These are phyloP conservation scores for Breynia disticha DNA, from an alignment of 441 rosid species.

Conservation along the genomic window DNA sequence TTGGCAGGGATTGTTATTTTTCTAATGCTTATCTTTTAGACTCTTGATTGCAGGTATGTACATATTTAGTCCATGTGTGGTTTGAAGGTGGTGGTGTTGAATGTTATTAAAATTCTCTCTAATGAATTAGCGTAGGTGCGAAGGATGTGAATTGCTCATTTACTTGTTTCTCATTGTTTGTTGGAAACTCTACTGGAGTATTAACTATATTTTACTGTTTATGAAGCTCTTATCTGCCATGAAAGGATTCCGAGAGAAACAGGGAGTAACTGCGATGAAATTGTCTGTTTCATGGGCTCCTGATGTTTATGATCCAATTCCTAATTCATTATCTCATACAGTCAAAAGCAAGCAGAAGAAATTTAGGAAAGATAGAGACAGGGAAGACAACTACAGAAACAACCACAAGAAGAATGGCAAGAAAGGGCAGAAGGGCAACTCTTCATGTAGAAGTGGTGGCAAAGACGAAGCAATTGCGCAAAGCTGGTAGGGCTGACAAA, in stretches of 20 bases:
- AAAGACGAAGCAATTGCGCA: conserved; percentile 50
- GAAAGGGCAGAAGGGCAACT: conserved; percentile 62
- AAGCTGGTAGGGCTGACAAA: conserved; percentile 20
- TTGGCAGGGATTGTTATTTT: not conserved
- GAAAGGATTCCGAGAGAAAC: conserved; percentile 71
- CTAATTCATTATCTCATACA: conserved; percentile 56
- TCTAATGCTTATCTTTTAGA: not conserved
- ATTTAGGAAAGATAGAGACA: conserved; percentile 36
- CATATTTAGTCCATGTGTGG: too few relatives aligned
- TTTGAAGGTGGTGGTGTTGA: too few relatives aligned
- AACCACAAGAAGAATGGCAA: conserved; percentile 44
- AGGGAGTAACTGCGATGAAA: conserved; percentile 34
- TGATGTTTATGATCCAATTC: conserved; percentile 84
- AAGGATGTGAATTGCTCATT: too few relatives aligned
- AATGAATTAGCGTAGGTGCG: too few relatives aligned
- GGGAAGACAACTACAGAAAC: conserved; percentile 26
- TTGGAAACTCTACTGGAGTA: too few relatives aligned
- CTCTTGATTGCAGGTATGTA: not conserved
- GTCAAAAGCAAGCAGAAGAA: conserved; percentile 45
- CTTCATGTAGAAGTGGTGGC: conserved; percentile 31
- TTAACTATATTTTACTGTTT: conserved; percentile 1
- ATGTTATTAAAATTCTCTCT: too few relatives aligned
- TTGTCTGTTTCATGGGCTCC: conserved; percentile 75
- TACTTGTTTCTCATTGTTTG: not conserved
- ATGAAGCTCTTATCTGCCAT: conserved; percentile 52